A percentile compares a stretch with the other conserved stretches of the same genome.
These are phyloP conservation scores for Salvia hispanica DNA, from an alignment of 257 asterid genomes.

Conservation along the genomic window DNA sequence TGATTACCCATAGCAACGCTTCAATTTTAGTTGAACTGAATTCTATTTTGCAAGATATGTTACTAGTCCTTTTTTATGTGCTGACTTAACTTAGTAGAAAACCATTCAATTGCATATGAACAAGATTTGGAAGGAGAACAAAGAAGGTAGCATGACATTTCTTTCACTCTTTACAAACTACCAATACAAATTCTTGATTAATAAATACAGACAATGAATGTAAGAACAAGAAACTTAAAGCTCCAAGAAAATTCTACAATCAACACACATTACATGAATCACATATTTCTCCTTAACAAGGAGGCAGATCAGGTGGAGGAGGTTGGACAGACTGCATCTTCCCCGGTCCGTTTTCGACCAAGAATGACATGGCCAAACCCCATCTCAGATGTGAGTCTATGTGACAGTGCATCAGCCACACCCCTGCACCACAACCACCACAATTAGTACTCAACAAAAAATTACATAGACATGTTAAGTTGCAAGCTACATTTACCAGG, in stretches of 20 bases:
- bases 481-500: conserved; percentile 47
- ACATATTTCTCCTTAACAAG: conserved; percentile 39
- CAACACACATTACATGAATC: conserved; percentile 11
- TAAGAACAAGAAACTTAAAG: conserved; percentile 2
- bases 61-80: not conserved
- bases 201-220: conserved; percentile 17
- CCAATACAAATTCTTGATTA: conserved; percentile 25
- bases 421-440: conserved; percentile 42
- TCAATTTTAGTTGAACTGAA: conserved; percentile 50
- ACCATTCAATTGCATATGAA: conserved; percentile 3
- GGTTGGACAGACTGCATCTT: conserved; percentile 54
- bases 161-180: conserved; percentile 15
- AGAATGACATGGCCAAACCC: conserved; percentile 67
- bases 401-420: conserved; percentile 82
- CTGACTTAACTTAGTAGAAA: not conserved
- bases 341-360: conserved; percentile 66
- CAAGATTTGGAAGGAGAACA: conserved; percentile 4
- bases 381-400: conserved; percentile 65
- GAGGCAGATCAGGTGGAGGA: conserved; percentile 79
- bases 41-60: not conserved
- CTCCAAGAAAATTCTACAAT: conserved; percentile 12
- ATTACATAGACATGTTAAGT: not conserved
- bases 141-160: conserved; percentile 26
- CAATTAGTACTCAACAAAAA: conserved; percentile 2
- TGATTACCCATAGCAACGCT: conserved; percentile 35